Evolutionary conservation across 495 filamentous ascomycete genomes (phyloP), one percentile per base, ranked within the genome.

Genomic region (Penicillium canescens): DNA sequence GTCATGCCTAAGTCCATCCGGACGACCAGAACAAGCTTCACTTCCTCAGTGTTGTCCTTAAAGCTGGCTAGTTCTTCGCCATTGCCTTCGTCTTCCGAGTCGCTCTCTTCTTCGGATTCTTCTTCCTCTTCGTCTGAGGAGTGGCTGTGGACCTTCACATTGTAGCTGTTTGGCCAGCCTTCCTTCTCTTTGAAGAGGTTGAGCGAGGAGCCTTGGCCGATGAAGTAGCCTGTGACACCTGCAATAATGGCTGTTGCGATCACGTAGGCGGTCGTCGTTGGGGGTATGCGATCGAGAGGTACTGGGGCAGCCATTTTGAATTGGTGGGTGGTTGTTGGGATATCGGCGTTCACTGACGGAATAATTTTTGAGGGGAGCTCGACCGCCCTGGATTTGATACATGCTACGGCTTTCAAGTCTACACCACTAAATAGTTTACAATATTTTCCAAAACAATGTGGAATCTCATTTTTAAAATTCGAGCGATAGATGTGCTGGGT

Each of bases 1-100:
- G 87, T 90, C 95, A 98, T 98, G 41, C 92, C 92, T 61, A 98
- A 68, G 73, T 98, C 94, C 21, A 89, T 96, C 58, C 94, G 74
- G 33, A 97, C 92, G 12, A 96, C 90, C 18, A 98, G 75, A 16
- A 97, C 92, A 43, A 98, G 74, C 68, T 98, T 98, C 74, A 92
- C 96, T 60, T 96, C 92, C 63, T 97, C 93, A 6, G 68, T 79
- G 31, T 70, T 79, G 18, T 74, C 70, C 54, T 77, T 69, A 50
- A 79, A 78, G 31, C 72, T 70, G 3, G 70, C 69, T 50, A 79
- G 54, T 52, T 78, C 77, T 16, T 67, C 68, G 28, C 67, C 68
- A 36, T 73, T 70, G 31, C 71, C 71, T 46, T 76, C 66, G 24
- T 72, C 71, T 39, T 72, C 71, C 41, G 64, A 66, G 31, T 64